These are phyloP conservation scores for Pseudogymnoascus verrucosus DNA, from an alignment of 2,329 filamentous ascomycete species.

Conservation along the genomic window DNA sequence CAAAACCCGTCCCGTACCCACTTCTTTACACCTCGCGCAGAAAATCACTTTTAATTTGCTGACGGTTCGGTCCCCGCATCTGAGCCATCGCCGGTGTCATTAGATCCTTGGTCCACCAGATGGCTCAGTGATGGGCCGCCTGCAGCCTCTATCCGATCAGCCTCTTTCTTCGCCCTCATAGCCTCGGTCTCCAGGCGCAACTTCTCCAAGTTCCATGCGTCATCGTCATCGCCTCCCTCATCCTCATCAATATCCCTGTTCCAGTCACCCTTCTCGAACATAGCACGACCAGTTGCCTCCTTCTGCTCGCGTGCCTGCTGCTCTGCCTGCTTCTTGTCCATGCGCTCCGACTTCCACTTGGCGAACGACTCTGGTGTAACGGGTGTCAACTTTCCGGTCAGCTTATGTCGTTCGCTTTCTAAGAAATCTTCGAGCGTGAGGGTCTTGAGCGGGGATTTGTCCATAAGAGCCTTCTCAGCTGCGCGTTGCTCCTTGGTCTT, in stretches of 20 bases:
- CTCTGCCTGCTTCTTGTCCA: conserved; percentile 94
- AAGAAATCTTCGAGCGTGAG: conserved; percentile 96
- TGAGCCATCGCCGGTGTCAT: conserved; percentile 12
- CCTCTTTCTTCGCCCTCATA: conserved; percentile 65
- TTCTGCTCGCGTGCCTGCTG: conserved; percentile 84
- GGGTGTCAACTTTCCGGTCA: conserved; percentile 83
- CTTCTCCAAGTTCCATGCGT: conserved; percentile 71
- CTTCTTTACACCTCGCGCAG: conserved; percentile 3
- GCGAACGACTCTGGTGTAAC: conserved; percentile 89
- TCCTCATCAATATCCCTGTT: conserved; percentile 52
- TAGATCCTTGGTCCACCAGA: background rate
- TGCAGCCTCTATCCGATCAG: conserved; percentile 48
- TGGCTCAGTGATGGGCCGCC: background rate
- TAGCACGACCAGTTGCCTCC: conserved; percentile 86
- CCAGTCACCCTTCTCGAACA: conserved; percentile 98
- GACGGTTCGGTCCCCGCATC: conserved; percentile 3
- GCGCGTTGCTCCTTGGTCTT: conserved; percentile 97
- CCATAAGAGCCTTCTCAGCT: conserved; percentile 89
- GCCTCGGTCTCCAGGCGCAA: conserved; percentile 79
- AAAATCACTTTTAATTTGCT: background rate
- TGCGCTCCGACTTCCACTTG: conserved; percentile 91
- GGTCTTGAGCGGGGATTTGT: conserved; percentile 91
- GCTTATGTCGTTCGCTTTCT: conserved; percentile 91
- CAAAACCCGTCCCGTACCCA: conserved; percentile 3
- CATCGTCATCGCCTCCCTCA: conserved; percentile 35